phyloP scores from a whole-genome alignment of 2,329 filamentous ascomycete genomes.

The Exophiala calicioides region DNA sequence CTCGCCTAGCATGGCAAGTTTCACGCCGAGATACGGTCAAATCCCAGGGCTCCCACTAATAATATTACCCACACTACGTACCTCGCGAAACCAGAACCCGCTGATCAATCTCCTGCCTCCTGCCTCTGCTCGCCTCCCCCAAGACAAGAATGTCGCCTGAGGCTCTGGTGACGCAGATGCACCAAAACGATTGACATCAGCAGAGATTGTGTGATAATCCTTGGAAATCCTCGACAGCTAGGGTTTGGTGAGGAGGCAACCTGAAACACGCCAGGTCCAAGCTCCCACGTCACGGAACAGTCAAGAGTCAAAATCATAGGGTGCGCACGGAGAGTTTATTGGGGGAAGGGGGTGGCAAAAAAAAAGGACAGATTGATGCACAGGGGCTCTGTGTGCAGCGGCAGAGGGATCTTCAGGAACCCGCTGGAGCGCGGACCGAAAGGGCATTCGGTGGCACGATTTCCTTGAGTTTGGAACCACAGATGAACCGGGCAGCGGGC shows the following conservation, averaged over 20 bases:
- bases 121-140: too few species aligned
- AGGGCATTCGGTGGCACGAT: constrained; percentile 1
- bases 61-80: too few species aligned
- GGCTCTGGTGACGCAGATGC: too few species aligned
- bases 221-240: neutral
- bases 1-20: too few species aligned
- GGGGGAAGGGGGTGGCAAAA: constrained; percentile 27
- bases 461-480: constrained; percentile 7
- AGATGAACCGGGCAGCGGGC: constrained; percentile 14
- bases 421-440: constrained; percentile 4
- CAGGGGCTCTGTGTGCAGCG: too few species aligned
- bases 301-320: neutral
- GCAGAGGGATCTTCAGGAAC: constrained; percentile 26
- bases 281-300: neutral
- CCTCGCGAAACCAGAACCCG: too few species aligned
- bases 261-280: neutral
- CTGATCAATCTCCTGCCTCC: too few species aligned
- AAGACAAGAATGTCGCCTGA: too few species aligned
- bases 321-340: too few species aligned
- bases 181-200: neutral
- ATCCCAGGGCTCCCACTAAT: too few species aligned
- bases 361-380: constrained; percentile 5
- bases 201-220: too few species aligned
- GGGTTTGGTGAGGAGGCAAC: neutral
- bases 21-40: too few species aligned